Evolutionary conservation across 805 yeast genomes (phyloP).

Genomic region (Hanseniaspora valbyensis): DNA sequence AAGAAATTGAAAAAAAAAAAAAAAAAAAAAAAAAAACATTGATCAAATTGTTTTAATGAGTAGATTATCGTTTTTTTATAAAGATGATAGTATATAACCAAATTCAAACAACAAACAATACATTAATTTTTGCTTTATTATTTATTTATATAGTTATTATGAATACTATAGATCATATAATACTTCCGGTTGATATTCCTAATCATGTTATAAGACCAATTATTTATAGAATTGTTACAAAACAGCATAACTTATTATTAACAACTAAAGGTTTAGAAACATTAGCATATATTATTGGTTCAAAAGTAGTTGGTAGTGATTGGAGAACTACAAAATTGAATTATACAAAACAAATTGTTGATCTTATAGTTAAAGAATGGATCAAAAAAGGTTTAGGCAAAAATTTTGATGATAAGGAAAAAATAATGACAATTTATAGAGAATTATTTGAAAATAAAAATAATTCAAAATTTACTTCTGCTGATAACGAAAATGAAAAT

Average conservation of each 20-base stretch:
- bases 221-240: conserved; percentile 80
- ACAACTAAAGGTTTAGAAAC: conserved; percentile 73
- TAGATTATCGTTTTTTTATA: too few species aligned
- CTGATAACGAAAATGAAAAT: background rate
- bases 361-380: conserved; percentile 6
- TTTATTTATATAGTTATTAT: conserved; percentile 34
- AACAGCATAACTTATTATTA: conserved; percentile 77
- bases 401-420: conserved; percentile 4
- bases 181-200: conserved; percentile 57
- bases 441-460: background rate
- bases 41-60: too few species aligned
- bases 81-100: too few species aligned
- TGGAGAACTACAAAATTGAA: conserved; percentile 28
- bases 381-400: background rate
- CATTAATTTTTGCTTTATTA: too few species aligned
- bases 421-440: background rate
- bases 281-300: conserved; percentile 66
- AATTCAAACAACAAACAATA: too few species aligned
- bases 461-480: too few species aligned
- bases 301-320: conserved; percentile 73
- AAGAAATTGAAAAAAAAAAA: too few species aligned
- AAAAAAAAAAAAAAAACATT: too few species aligned
- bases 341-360: conserved; percentile 18
- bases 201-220: conserved; percentile 81
- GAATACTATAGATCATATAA: background rate